These are phyloP conservation scores for Talinum fruticosum DNA, from an alignment of 148 eudicot species.

Conservation along the genomic window DNA sequence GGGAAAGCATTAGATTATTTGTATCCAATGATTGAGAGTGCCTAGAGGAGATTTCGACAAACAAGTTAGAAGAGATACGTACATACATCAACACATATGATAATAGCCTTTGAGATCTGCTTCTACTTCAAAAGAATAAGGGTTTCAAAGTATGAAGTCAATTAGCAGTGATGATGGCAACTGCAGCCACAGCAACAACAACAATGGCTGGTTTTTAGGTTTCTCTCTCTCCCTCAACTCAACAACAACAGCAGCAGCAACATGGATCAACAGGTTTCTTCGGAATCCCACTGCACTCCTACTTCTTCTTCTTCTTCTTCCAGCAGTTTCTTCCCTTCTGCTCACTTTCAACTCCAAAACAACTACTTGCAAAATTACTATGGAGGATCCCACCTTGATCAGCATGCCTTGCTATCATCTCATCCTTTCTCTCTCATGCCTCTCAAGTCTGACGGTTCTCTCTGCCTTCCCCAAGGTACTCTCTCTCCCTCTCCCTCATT, in stretches of 20 bases:
- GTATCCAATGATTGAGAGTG: constrained; percentile 27
- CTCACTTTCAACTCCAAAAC: constrained; percentile 24
- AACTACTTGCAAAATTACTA: constrained; percentile 40
- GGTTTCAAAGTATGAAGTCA: constrained; percentile 44
- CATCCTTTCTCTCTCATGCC: constrained; percentile 67
- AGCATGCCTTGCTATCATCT: constrained; percentile 27
- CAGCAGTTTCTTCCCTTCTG: constrained; percentile 30
- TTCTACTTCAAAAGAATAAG: neutral
- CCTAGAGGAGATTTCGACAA: neutral
- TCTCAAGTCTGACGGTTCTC: constrained; percentile 86
- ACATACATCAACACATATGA: no score
- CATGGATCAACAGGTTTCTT: constrained; percentile 25
- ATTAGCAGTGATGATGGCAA: constrained; percentile 36
- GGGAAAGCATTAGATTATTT: constrained; percentile 19
- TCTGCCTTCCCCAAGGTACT: constrained; percentile 73
- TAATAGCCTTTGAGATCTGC: no score
- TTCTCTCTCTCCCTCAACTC: constrained; percentile 46
- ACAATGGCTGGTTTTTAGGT: constrained; percentile 39
- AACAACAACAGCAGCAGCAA: constrained; percentile 29
- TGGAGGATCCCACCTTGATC: constrained; percentile 33
- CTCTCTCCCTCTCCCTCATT: neutral
- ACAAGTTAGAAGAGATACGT: no score
- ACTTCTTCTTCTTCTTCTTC: constrained; percentile 19
- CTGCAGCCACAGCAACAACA: constrained; percentile 23
- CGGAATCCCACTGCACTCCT: constrained; percentile 24